These are phyloP conservation scores for Fusarium sp. DNA, from an alignment of 2,329 filamentous ascomycete species.

Conservation along the genomic window DNA sequence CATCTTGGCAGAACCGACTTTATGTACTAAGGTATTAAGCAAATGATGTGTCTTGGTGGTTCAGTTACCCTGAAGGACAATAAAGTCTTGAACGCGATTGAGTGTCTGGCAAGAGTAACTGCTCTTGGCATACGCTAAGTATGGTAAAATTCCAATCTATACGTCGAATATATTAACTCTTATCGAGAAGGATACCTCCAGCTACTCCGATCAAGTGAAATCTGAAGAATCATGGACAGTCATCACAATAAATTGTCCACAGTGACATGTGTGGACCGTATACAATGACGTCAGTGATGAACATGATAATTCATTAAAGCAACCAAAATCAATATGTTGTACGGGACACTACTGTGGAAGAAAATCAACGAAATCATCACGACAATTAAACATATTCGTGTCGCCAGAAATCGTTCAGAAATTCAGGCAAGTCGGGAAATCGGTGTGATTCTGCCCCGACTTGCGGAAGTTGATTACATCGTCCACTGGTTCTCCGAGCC, in stretches of 20 bases:
- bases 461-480: constrained; percentile 30
- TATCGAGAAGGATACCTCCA: neutral
- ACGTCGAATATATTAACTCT: no score
- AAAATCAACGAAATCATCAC: neutral
- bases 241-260: neutral
- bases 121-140: no score
- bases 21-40: neutral
- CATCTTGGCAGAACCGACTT: no score
- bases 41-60: neutral
- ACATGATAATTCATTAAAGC: neutral
- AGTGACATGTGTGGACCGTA: neutral
- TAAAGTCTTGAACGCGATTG: neutral
- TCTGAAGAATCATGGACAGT: neutral
- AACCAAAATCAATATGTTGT: neutral
- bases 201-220: neutral
- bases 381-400: neutral
- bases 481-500: constrained; percentile 40
- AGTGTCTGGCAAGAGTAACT: neutral
- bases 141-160: no score
- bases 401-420: neutral
- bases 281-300: neutral
- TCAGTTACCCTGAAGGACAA: neutral
- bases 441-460: constrained; percentile 29
- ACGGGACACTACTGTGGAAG: neutral
- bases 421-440: constrained; percentile 15